Base-by-base conservation (phyloP, 371 early-diverging fungal genomes). In the Mortierella sp. region DNA sequence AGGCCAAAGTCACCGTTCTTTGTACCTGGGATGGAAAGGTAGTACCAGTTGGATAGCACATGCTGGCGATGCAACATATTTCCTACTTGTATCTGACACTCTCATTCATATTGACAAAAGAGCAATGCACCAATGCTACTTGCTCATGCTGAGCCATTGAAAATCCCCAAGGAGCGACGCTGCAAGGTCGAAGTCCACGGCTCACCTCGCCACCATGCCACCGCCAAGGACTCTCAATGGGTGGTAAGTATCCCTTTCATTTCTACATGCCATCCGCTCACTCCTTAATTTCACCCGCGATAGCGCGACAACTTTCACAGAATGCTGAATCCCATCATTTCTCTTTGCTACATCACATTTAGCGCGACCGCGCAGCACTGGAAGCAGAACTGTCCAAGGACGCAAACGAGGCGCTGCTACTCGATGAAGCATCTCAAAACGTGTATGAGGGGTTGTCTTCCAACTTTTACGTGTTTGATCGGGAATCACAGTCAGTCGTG, bases 181-280 rank as follows among this genome's bases (percentile, higher is more conserved):
- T 80, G 84, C 72, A 89, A 91, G 60, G 92, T 93, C 4, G 81
- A 89, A 57, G 73, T 92, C 1, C 90, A 90, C 48, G 85, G 91
- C 50, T 83, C 91, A 45, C 84, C 90, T 21, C 78, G 93, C 63
- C 87, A 83, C 6, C 73, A 84, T 9, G 93, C 94, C 7, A 88
- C 83, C 19, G 89, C 92, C 34, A 94, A 94, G 83, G 93, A 94
- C 75, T 92, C 94, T 0, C 91, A 92, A 79, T 94, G 94, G 94
- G 92, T 94, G 38, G 68, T 68, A 68, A 3, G 21, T 10, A 24
- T 10, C 34, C 24, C 0, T 38, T 34, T 16, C 38, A 7, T 21
- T 6, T 42, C 68, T 3, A 2, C n/a, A 38, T n/a, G 10, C 47
- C 47, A 47, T 7, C 19, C 16, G 6, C 28, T 28, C 63, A 31